Evolutionary conservation across 2,329 filamentous ascomycete genomes (phyloP).

Genomic region (Bipolaris victoriae): DNA sequence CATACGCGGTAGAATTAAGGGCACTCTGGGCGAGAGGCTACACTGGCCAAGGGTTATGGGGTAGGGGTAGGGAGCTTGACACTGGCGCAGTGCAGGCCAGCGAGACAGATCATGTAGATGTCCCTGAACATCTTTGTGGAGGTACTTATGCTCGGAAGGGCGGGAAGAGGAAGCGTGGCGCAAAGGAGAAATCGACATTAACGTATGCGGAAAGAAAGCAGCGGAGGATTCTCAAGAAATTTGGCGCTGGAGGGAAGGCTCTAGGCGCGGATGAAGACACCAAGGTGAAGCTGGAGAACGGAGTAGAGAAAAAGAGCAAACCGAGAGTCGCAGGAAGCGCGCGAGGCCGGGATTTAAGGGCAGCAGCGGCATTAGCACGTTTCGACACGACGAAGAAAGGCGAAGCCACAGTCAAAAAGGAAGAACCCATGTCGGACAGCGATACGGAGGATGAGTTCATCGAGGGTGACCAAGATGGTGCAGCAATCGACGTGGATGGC

Average conservation of each 20-base stretch:
- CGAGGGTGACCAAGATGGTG: slow-evolving; percentile 50
- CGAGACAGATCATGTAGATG: slow-evolving; percentile 33
- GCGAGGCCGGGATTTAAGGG: slow-evolving; percentile 75
- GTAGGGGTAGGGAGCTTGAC: slow-evolving; percentile 68
- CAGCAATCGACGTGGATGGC: slow-evolving; percentile 70
- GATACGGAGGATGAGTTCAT: slow-evolving; percentile 47
- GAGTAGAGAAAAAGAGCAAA: slow-evolving; percentile 66
- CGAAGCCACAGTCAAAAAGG: slow-evolving; percentile 48
- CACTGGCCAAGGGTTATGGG: slow-evolving; percentile 84
- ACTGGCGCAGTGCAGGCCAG: slow-evolving; percentile 48
- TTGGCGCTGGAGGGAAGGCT: slow-evolving; percentile 71
- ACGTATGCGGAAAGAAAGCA: slow-evolving; percentile 77
- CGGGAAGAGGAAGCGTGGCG: slow-evolving; percentile 58
- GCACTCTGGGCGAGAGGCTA: slow-evolving; percentile 73
- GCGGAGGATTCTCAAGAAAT: slow-evolving; percentile 74
- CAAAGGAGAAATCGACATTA: slow-evolving; percentile 55
- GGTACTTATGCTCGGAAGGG: slow-evolving; percentile 70
- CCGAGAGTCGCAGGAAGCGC: slow-evolving; percentile 77
- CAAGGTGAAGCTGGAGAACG: slow-evolving; percentile 71
- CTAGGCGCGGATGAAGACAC: slow-evolving; percentile 72
- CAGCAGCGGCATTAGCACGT: slow-evolving; percentile 76
- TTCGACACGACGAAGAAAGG: slow-evolving; percentile 63
- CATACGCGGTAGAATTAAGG: slow-evolving; percentile 74
- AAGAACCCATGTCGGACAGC: slow-evolving; percentile 39
- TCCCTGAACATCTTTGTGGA: slow-evolving; percentile 73